phyloP scores from a whole-genome alignment of 139 green algal genomes.

The Closterium sp. region DNA sequence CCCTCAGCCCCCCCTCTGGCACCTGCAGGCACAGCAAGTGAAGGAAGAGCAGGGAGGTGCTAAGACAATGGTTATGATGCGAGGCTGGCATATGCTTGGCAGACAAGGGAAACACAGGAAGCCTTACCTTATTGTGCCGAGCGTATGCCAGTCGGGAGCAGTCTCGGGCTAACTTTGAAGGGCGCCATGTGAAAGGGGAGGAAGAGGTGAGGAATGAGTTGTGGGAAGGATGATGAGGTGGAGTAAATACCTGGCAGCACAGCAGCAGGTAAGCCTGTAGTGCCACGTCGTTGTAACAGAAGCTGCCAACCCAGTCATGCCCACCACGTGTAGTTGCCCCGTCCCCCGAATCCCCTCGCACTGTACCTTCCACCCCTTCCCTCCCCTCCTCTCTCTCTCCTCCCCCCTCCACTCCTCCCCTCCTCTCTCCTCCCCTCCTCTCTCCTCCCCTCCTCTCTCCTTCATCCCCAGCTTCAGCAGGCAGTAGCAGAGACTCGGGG shows the following conservation, averaged over 20 bases:
- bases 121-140: too few species aligned
- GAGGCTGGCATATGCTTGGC: too few species aligned
- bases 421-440: neutral
- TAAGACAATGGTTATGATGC: too few species aligned
- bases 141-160: too few species aligned
- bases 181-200: too few species aligned
- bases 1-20: slow-evolving; percentile 77
- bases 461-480: neutral
- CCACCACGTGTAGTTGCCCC: neutral
- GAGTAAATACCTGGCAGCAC: slow-evolving; percentile 65
- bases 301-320: neutral
- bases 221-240: too few species aligned
- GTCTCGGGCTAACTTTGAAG: too few species aligned
- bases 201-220: too few species aligned
- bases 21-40: slow-evolving; percentile 26
- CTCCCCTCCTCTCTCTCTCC: neutral
- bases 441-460: slow-evolving; percentile 4
- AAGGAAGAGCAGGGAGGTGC: too few species aligned
- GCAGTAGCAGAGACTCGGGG: neutral
- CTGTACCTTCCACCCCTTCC: neutral
- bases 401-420: neutral
- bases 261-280: slow-evolving; percentile 83
- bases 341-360: neutral
- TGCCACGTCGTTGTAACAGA: neutral
- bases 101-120: too few species aligned